phyloP scores from a whole-genome alignment of 2,329 filamentous ascomycete genomes.

The Colletotrichum incanum region DNA sequence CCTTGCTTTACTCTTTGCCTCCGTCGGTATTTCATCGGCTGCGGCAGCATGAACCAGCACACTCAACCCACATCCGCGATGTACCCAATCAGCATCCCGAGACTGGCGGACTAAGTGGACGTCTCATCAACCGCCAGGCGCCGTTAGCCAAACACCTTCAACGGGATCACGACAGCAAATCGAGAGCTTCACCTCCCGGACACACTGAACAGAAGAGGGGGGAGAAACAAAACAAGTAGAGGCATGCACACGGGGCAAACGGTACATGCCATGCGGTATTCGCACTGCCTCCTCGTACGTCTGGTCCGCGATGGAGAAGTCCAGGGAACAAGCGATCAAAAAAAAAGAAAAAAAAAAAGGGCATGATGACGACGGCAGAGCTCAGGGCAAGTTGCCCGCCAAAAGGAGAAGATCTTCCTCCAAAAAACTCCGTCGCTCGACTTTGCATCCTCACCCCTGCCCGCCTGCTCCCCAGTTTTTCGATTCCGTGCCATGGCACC shows the following conservation, averaged over 20 bases:
- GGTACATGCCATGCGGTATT: not conserved
- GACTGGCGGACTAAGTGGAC: constrained; percentile 43
- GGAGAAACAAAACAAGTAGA: not conserved
- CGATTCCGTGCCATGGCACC: constrained; percentile 36
- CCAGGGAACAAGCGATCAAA: not conserved
- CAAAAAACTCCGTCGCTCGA: constrained; percentile 18
- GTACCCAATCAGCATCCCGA: constrained; percentile 42
- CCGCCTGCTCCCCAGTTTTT: constrained; percentile 23
- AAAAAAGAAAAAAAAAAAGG: not conserved
- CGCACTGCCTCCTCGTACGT: constrained; percentile 9
- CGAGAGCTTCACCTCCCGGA: not conserved
- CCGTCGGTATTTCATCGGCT: constrained; percentile 8
- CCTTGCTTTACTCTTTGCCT: not conserved
- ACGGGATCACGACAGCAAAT: constrained; percentile 33
- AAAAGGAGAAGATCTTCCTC: constrained; percentile 23
- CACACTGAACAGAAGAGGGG: not conserved
- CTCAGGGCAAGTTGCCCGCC: constrained; percentile 10
- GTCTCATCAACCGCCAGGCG: constrained; percentile 46
- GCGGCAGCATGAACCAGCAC: constrained; percentile 34
- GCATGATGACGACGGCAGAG: constrained; percentile 19
- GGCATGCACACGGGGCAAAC: not conserved
- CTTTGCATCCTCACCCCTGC: constrained; percentile 10
- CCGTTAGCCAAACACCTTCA: constrained; percentile 31
- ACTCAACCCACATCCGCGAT: constrained; percentile 28
- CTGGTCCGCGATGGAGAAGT: not conserved